Percentiles rank a stretch among this genome's conserved stretches.
These are phyloP conservation scores for Taxillus chinensis DNA, from an alignment of 164 flowering plant species.

Conservation along the genomic window DNA sequence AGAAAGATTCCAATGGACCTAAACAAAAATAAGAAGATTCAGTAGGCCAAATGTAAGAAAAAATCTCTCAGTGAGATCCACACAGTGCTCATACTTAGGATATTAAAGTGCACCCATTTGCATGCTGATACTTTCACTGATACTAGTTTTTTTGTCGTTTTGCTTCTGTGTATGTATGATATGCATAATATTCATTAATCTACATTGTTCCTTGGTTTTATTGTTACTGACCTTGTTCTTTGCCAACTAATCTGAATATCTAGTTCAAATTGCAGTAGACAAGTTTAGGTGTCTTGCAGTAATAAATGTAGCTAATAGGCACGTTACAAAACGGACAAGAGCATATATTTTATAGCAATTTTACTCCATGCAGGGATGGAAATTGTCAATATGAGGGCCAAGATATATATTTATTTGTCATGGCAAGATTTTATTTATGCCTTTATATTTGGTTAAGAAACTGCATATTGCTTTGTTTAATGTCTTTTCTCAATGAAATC, in stretches of 20 bases:
- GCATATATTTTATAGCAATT: too few species aligned
- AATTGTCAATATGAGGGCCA: too few species aligned
- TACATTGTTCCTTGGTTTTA: background rate
- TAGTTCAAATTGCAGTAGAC: background rate
- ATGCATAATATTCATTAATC: background rate
- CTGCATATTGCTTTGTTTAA: background rate
- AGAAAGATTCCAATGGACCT: constrained; percentile 31
- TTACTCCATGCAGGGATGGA: too few species aligned
- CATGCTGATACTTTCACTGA: too few species aligned
- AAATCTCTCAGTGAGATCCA: constrained; percentile 7
- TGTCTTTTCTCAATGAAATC: background rate
- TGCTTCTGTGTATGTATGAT: background rate
- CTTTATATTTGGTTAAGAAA: too few species aligned
- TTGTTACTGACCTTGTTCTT: background rate
- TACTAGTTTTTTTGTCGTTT: background rate
- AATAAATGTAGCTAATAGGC: background rate
- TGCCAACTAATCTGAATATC: background rate
- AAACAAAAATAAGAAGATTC: constrained; percentile 45
- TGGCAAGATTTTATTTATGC: too few species aligned
- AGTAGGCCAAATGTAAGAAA: constrained; percentile 22
- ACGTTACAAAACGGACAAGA: background rate
- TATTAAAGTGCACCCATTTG: constrained; percentile 2
- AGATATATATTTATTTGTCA: too few species aligned
- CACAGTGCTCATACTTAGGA: too few species aligned
- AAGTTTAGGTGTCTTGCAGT: background rate